A percentile compares a stretch with the other conserved stretches of the same genome.
These are phyloP conservation scores for Cronartium ribicola DNA, from an alignment of 1,284 basidiomycete genomes.

Conservation along the genomic window DNA sequence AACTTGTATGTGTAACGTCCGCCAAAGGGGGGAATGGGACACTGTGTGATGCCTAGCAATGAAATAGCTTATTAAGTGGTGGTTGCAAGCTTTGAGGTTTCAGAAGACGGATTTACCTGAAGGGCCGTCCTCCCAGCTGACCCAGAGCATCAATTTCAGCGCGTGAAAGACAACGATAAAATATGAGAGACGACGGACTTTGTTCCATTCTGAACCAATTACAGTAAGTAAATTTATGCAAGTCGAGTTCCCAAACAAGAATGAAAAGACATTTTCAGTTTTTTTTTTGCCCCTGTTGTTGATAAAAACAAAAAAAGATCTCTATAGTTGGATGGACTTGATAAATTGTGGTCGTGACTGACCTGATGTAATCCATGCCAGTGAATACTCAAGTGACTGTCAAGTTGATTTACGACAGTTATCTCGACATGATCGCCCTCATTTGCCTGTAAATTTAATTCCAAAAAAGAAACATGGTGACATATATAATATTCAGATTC, in stretches of 20 bases:
- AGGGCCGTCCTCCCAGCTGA: constrained; percentile 39
- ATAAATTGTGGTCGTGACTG: not conserved
- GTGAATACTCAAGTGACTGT: not conserved
- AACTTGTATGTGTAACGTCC: constrained; percentile 39
- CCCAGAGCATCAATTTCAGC: not conserved
- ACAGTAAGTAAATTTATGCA: too few species aligned
- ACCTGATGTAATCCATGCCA: constrained; percentile 16
- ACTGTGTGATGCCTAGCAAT: constrained; percentile 25
- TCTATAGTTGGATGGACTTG: too few species aligned
- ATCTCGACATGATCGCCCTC: constrained; percentile 13
- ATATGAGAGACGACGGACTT: not conserved
- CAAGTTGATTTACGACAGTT: constrained; percentile 1
- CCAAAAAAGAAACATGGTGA: too few species aligned
- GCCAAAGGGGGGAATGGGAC: constrained; percentile 28
- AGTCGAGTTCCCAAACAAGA: too few species aligned
- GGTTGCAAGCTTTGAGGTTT: not conserved
- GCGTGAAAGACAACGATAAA: not conserved
- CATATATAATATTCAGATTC: too few species aligned
- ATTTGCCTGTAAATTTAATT: not conserved
- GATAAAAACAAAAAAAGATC: too few species aligned
- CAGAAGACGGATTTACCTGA: constrained; percentile 8
- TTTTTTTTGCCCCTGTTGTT: too few species aligned
- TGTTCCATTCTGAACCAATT: not conserved
- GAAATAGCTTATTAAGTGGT: not conserved
- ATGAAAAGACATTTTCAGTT: too few species aligned